Percentiles rank a stretch among this genome's conserved stretches.
Evolutionary conservation across 768 basidiomycete species (phyloP).

Genomic region (Rhodotorula taiwanensis): DNA sequence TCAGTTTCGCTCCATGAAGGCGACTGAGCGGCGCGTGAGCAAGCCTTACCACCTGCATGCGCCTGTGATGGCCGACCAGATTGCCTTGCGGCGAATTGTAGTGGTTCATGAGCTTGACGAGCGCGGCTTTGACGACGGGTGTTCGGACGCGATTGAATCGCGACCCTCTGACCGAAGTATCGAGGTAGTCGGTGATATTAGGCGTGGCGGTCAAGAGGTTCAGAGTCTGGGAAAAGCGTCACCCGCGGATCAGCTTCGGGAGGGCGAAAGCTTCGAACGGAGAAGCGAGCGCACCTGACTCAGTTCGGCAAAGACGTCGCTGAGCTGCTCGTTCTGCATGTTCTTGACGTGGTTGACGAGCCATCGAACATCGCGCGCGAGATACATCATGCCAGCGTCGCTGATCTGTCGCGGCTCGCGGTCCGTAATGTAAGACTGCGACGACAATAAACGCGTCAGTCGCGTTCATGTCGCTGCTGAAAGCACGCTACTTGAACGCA

Average conservation of each 20-base stretch:
- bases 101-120: constrained; percentile 43
- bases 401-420: constrained; percentile 30
- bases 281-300: constrained; percentile 32
- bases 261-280: too few species aligned
- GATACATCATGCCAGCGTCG: constrained; percentile 31
- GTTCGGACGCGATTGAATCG: constrained; percentile 44
- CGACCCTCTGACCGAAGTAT: constrained; percentile 37
- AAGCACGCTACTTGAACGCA: constrained; percentile 45
- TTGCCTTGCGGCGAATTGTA: constrained; percentile 36
- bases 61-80: constrained; percentile 41
- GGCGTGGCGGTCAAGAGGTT: constrained; percentile 28
- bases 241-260: neutral
- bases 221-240: constrained; percentile 16
- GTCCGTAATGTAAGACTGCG: constrained; percentile 38
- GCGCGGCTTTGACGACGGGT: constrained; percentile 40
- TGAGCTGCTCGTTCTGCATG: constrained; percentile 22
- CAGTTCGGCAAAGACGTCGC: constrained; percentile 38
- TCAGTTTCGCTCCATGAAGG: too few species aligned
- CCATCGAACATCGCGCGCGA: constrained; percentile 39
- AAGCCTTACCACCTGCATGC: constrained; percentile 9
- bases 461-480: neutral
- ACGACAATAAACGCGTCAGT: too few species aligned
- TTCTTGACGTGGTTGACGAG: constrained; percentile 29
- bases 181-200: constrained; percentile 32
- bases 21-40: too few species aligned